Percentiles rank a stretch among this genome's conserved stretches.
phyloP scores from a whole-genome alignment of 352 stramenopile species.

The Globisporangium acanthophoron region DNA sequence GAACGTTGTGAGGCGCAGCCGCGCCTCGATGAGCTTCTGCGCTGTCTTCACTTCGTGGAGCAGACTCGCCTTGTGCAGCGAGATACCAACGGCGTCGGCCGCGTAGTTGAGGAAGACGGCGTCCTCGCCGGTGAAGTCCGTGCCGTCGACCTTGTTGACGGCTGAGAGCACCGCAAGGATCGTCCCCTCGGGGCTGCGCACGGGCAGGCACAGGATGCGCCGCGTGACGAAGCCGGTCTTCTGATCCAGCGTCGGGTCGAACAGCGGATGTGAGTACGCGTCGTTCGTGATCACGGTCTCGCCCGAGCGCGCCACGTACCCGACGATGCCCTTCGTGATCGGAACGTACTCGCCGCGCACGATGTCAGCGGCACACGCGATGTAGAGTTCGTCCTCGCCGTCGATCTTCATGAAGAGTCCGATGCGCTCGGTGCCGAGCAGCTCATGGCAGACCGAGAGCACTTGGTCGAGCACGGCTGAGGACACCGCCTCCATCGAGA shows the following conservation, averaged over 20 bases:
- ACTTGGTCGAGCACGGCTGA: slow-evolving; percentile 55
- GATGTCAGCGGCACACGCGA: slow-evolving; percentile 51
- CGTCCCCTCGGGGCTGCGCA: slow-evolving; percentile 45
- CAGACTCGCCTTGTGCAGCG: slow-evolving; percentile 60
- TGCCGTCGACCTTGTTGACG: slow-evolving; percentile 67
- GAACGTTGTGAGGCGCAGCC: slow-evolving; percentile 58
- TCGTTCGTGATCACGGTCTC: slow-evolving; percentile 70
- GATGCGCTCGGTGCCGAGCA: slow-evolving; percentile 59
- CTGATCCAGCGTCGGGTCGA: slow-evolving; percentile 60
- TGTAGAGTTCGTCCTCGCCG: slow-evolving; percentile 64
- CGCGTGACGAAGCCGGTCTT: slow-evolving; percentile 60
- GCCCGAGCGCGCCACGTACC: slow-evolving; percentile 55
- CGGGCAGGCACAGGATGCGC: slow-evolving; percentile 56
- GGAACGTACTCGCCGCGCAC: slow-evolving; percentile 62
- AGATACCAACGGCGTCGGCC: slow-evolving; percentile 60
- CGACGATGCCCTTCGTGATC: slow-evolving; percentile 64
- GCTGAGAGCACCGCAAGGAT: slow-evolving; percentile 64
- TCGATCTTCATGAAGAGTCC: slow-evolving; percentile 67
- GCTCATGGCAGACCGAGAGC: slow-evolving; percentile 61
- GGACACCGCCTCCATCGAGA: slow-evolving; percentile 62
- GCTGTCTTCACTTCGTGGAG: slow-evolving; percentile 62
- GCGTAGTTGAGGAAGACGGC: slow-evolving; percentile 72
- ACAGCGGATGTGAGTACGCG: slow-evolving; percentile 52
- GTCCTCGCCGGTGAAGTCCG: slow-evolving; percentile 62
- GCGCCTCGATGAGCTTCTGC: slow-evolving; percentile 61